Conservation (phyloP, 192 early-diverging fungal species). For the Chytriomyces sp. region DNA sequence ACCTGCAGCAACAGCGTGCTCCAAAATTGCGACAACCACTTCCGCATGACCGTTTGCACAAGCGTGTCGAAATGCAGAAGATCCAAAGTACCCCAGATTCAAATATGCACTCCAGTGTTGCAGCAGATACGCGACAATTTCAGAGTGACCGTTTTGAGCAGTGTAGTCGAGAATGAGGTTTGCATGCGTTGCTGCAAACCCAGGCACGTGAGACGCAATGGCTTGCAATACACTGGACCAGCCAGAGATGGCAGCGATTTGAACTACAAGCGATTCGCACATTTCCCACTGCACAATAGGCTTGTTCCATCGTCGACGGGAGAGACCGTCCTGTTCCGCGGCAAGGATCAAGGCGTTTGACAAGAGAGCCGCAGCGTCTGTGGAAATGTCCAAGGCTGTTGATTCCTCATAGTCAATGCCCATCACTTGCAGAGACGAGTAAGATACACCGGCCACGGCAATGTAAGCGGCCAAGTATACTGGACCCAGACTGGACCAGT, state of each 20-base stretch:
- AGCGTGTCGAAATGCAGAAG: slow-evolving; percentile 13
- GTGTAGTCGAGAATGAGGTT: slow-evolving; percentile 6
- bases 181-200: neutral
- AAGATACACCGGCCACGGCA: slow-evolving; percentile 4
- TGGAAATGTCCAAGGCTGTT: neutral
- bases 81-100: neutral
- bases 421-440: slow-evolving; percentile 3
- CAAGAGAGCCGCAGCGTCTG: neutral
- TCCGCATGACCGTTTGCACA: slow-evolving; percentile 13
- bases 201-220: neutral
- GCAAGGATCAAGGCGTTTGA: neutral
- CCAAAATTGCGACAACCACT: neutral
- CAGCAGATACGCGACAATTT: neutral
- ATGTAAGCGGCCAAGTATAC: slow-evolving; percentile 8
- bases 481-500: neutral
- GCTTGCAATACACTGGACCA: slow-evolving; percentile 5
- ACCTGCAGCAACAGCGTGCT: neutral
- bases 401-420: slow-evolving; percentile 19
- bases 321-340: neutral
- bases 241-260: slow-evolving; percentile 16
- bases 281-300: neutral
- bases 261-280: slow-evolving; percentile 11
- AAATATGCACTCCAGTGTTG: neutral
- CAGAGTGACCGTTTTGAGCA: neutral
- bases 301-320: neutral